These are phyloP conservation scores for Hortaea werneckii DNA, from an alignment of 2,329 filamentous ascomycete species.

Conservation along the genomic window DNA sequence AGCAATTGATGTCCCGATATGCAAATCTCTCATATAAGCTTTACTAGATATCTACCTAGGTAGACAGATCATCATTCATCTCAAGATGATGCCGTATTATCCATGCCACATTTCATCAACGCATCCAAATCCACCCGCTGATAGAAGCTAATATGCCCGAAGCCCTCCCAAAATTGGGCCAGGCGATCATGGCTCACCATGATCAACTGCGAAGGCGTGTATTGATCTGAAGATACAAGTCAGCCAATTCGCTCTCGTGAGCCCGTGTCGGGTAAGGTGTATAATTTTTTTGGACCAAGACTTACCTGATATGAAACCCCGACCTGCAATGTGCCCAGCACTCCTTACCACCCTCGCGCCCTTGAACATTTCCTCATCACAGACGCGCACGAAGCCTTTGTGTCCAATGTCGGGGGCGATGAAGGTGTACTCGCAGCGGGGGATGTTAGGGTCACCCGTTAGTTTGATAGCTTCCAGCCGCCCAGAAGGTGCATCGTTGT, in stretches of 20 bases:
- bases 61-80: no score
- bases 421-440: slow-evolving; percentile 76
- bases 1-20: no score
- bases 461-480: slow-evolving; percentile 77
- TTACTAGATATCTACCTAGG: no score
- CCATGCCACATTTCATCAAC: slow-evolving; percentile 11
- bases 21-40: no score
- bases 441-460: slow-evolving; percentile 84
- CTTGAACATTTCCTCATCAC: slow-evolving; percentile 58
- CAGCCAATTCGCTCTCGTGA: not conserved
- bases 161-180: slow-evolving; percentile 69
- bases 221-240: slow-evolving; percentile 50
- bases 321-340: slow-evolving; percentile 65
- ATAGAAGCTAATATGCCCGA: slow-evolving; percentile 41
- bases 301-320: slow-evolving; percentile 63
- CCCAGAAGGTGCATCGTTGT: slow-evolving; percentile 43
- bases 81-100: not conserved
- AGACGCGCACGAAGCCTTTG: slow-evolving; percentile 52
- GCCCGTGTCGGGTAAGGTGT: not conserved
- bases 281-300: slow-evolving; percentile 1
- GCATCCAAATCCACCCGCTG: slow-evolving; percentile 37
- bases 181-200: slow-evolving; percentile 66
- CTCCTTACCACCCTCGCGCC: slow-evolving; percentile 65
- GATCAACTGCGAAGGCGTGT: slow-evolving; percentile 65
- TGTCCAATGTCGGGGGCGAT: slow-evolving; percentile 66